Evolutionary conservation across 1,284 basidiomycete genomes (phyloP).

Genomic region (Amylostereum areolatum): DNA sequence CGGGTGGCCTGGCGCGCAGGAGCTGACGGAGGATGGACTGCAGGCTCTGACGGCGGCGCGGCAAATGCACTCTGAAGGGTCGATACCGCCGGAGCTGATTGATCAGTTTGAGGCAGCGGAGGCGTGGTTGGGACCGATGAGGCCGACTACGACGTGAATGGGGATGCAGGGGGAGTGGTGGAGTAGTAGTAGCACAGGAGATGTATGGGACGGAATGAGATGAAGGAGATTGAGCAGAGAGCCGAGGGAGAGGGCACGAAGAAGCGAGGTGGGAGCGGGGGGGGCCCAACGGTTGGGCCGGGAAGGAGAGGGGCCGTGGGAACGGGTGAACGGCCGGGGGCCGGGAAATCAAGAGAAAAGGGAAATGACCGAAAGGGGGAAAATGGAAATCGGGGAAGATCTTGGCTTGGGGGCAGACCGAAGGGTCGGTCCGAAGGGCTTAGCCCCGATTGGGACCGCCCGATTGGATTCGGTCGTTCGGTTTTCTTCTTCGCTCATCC

Average conservation of each 20-base stretch:
- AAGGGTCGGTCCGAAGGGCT: no score
- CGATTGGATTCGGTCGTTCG: no score
- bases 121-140: constrained; percentile 88
- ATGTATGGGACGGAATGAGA: constrained; percentile 7
- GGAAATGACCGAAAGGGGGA: background rate
- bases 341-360: background rate
- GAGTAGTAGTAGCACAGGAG: no score
- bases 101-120: constrained; percentile 95
- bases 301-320: constrained; percentile 3
- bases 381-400: background rate
- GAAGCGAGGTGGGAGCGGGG: background rate
- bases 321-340: background rate
- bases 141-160: constrained; percentile 38
- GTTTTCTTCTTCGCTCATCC: no score
- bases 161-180: background rate
- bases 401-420: no score
- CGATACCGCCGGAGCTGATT: constrained; percentile 77
- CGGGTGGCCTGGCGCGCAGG: background rate
- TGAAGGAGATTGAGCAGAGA: background rate
- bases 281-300: background rate
- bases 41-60: constrained; percentile 87
- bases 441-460: no score
- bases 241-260: background rate
- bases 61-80: constrained; percentile 78
- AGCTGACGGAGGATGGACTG: constrained; percentile 7